Base-by-base conservation (phyloP, 305 asterid genomes). In the Rubia occidens region DNA sequence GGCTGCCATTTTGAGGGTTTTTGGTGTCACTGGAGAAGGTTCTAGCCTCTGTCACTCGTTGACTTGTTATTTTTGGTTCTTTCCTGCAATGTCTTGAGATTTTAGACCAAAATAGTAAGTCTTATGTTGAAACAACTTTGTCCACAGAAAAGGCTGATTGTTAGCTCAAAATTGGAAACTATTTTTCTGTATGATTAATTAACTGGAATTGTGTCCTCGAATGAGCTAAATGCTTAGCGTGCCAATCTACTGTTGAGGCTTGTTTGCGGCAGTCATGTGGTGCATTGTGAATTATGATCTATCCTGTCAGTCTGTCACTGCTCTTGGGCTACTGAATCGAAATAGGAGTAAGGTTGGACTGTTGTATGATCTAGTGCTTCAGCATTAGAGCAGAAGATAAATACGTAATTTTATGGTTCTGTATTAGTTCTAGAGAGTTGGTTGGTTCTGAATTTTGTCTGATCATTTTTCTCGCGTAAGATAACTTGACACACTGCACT, bases 11-110 rank as follows among this genome's bases (percentile, higher is more conserved):
- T 81, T 95, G 73, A 80, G 96, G 83, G 87, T 95, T 32, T 95
- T 91, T 70, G 98, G 99, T 60, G 98, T 91, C 66, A 89, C 96
- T 21, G 81, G 73, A 75, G 99, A 91, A 95, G 99, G 99, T 93
- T 64, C 53, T 5, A 37, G 4, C 24, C 17, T 39, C 11, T 24
- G 11, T 17, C 24, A 56, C 11, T 18, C 9, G 8, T 9, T 15
- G 11, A 32, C 32, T 64, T 20, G 35, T 11, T 56, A 56, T 1
- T 8, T 64, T 32, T n/a, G 2, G 20, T 42, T 54, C 53, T 59
- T 56, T 63, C 32, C 10, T 37, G 6, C 14, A 68, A 14, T 55
- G 42, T 26, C 39, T 15, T 24, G 39, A 26, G 47, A 9, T n/a
- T 32, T 32, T 67, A 15, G 24, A 51, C 26, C 42, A 24, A 15